These are phyloP conservation scores for Luzula sylvatica DNA, from an alignment of 176 grass and related monocot species.

Conservation along the genomic window DNA sequence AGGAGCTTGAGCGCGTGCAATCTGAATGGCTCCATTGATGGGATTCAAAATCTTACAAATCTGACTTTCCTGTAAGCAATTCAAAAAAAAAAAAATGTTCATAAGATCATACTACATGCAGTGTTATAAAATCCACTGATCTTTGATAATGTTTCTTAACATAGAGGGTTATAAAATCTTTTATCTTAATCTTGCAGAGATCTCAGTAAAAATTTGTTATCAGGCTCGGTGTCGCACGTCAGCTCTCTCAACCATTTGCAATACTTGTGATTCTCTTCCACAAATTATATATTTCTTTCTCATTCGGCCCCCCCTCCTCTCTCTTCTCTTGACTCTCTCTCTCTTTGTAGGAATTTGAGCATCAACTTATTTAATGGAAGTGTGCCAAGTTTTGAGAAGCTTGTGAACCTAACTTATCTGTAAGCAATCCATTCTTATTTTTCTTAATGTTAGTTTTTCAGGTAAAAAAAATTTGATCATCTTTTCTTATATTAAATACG, in stretches of 20 bases:
- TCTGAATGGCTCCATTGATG: too few species aligned
- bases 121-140: too few species aligned
- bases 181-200: background rate
- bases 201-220: slow-evolving; percentile 20
- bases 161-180: too few species aligned
- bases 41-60: too few species aligned
- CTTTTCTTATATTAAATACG: background rate
- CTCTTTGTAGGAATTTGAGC: slow-evolving; percentile 21
- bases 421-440: slow-evolving; percentile 1
- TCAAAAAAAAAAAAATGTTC: too few species aligned
- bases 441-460: too few species aligned
- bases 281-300: background rate
- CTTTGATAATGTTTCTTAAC: too few species aligned
- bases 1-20: too few species aligned
- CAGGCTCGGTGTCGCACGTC: slow-evolving; percentile 6
- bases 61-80: too few species aligned
- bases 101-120: too few species aligned
- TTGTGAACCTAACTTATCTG: slow-evolving; percentile 1
- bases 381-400: slow-evolving; percentile 6
- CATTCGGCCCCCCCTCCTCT: background rate
- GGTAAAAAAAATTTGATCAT: too few species aligned
- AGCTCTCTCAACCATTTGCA: background rate
- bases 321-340: background rate
- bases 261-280: slow-evolving; percentile 7
- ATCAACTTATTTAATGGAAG: slow-evolving; percentile 14